Evolutionary conservation across 2,329 filamentous ascomycete genomes (phyloP).

Genomic region (Calonectria hawksworthii): DNA sequence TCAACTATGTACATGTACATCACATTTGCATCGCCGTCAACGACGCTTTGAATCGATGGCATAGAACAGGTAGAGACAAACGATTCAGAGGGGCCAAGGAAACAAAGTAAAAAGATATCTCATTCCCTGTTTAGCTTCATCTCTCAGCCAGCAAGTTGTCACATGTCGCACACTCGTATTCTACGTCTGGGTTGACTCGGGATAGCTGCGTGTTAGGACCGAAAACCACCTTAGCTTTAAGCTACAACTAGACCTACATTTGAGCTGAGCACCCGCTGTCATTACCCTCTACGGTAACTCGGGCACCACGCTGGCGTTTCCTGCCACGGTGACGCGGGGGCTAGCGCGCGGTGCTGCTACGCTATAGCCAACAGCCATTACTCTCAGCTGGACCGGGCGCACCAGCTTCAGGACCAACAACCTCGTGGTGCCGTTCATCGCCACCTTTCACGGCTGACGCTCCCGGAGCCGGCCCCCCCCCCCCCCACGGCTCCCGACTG

Average conservation of each 20-base stretch:
- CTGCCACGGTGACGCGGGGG: too few species aligned
- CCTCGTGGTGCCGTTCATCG: slow-evolving; percentile 29
- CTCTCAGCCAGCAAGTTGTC: not conserved
- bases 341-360: slow-evolving; percentile 64
- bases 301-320: too few species aligned
- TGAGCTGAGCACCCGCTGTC: too few species aligned
- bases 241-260: slow-evolving; percentile 65
- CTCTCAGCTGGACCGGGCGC: slow-evolving; percentile 52
- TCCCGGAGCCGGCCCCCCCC: slow-evolving; percentile 32
- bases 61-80: not conserved
- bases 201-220: slow-evolving; percentile 52
- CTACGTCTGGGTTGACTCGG: slow-evolving; percentile 62
- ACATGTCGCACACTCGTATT: slow-evolving; percentile 47
- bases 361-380: slow-evolving; percentile 51
- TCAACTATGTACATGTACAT: not conserved
- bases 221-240: slow-evolving; percentile 69
- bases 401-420: slow-evolving; percentile 60
- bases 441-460: slow-evolving; percentile 41
- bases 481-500: slow-evolving; percentile 34
- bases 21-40: not conserved
- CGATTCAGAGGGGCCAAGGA: not conserved
- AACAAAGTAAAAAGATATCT: not conserved
- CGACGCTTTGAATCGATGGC: not conserved
- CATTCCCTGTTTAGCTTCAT: not conserved
- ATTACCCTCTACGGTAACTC: too few species aligned